Base-by-base conservation (phyloP, 148 eudicot species). In the Talinum fruticosum region DNA sequence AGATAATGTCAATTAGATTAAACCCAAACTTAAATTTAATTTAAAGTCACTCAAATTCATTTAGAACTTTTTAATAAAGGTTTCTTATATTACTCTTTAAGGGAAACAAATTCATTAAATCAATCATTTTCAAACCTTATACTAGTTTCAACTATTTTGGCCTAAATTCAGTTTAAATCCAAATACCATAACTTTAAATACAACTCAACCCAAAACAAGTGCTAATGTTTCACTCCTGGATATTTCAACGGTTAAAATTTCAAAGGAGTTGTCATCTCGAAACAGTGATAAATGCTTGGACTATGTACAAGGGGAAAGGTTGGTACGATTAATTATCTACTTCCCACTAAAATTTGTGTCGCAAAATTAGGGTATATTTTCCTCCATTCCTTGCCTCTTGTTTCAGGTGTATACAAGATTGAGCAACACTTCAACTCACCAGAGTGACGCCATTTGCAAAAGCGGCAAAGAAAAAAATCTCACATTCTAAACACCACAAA, bases 361-460 rank as follows among this genome's bases (percentile, higher is more conserved):
- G 53, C 80, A 70, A 53, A 47, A 77, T 69, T 77, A 68, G 53
- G 79, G 66, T 44, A 12, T 67, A 49, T 49, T 34, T 57, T 24
- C 35, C 53, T 28, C 53, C 21, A 36, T 61, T 37, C 54, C 18
- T 61, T 34, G 47, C 37, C 71, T 76, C 38, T 66, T 69, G 62
- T 76, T 76, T 47, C n/a, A 66, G 45, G 33, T 66, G 23, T 45
- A 45, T 24, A 49, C 74, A 69, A 69, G 73, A 47, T 76, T 76
- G 33, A 67, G 73, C 79, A 21, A 37, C 34, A 38, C 13, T 45
- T 29, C 33, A 28, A 26, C 73, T 69, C 19, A 28, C 24, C 21
- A 72, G 10, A 59, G 29, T 59, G 4, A 59, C 64, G 13, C 64
- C 64, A 59, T n/a, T 59, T 13, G 74, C 57, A 41, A 14, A 41